These are phyloP conservation scores for Penicillium janthinellum DNA, from an alignment of 2,329 filamentous ascomycete genomes.

Conservation along the genomic window DNA sequence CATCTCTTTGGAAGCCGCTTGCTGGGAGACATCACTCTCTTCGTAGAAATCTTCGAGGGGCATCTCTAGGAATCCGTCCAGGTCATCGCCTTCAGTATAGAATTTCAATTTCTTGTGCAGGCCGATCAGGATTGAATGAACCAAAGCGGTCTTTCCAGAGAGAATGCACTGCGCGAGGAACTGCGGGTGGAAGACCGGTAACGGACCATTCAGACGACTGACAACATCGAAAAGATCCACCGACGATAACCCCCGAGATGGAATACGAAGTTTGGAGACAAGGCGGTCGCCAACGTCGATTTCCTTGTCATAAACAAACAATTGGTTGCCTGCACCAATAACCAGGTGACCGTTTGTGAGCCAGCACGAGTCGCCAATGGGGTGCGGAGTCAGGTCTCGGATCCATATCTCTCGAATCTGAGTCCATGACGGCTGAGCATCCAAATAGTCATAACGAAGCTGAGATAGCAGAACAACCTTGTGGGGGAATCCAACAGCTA, in stretches of 20 bases:
- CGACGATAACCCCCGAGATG: constrained; percentile 50
- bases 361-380: constrained; percentile 93
- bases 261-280: constrained; percentile 57
- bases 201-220: constrained; percentile 78
- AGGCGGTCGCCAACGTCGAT: constrained; percentile 66
- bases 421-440: constrained; percentile 86
- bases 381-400: constrained; percentile 79
- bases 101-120: constrained; percentile 79
- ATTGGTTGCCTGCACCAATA: constrained; percentile 85
- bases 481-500: constrained; percentile 91
- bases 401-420: constrained; percentile 80
- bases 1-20: constrained; percentile 50
- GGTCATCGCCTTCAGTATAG: constrained; percentile 74
- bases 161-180: constrained; percentile 85
- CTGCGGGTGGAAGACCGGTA: constrained; percentile 91
- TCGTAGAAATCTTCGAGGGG: constrained; percentile 52
- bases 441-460: constrained; percentile 88
- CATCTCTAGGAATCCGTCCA: constrained; percentile 76
- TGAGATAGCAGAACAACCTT: constrained; percentile 80
- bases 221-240: constrained; percentile 80
- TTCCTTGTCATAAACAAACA: constrained; percentile 81
- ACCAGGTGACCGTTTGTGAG: constrained; percentile 80
- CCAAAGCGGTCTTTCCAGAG: constrained; percentile 71
- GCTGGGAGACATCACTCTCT: constrained; percentile 49
- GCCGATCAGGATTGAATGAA: constrained; percentile 71